Conservation (phyloP, 2,329 filamentous ascomycete species). For the Phialophora verrucosa region DNA sequence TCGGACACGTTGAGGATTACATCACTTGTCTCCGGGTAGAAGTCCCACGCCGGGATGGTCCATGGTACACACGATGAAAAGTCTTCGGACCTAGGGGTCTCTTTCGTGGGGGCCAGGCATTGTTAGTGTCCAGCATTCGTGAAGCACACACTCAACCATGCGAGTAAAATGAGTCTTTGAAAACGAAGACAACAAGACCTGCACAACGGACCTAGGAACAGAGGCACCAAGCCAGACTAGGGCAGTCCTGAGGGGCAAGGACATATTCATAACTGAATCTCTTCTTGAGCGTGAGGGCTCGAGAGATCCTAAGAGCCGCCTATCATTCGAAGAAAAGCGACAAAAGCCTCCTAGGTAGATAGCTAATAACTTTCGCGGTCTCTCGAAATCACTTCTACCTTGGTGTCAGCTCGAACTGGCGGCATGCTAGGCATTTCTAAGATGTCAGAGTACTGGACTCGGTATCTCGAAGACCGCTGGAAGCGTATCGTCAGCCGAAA, state of each 20-base stretch:
- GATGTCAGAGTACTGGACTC: not conserved
- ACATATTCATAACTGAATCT: constrained; percentile 16
- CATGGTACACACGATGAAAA: not conserved
- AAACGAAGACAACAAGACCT: not conserved
- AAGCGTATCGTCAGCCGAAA: not conserved
- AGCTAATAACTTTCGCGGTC: not conserved
- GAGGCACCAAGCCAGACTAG: constrained; percentile 2
- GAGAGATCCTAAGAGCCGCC: not conserved
- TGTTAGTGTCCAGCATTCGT: not conserved
- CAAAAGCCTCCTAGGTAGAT: not conserved
- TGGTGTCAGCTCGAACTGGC: not conserved
- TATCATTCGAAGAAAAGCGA: not conserved
- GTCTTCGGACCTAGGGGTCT: not conserved
- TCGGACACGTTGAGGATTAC: constrained; percentile 14
- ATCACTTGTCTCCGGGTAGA: not conserved
- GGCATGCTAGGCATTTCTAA: not conserved
- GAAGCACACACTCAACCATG: not conserved
- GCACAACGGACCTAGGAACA: not conserved
- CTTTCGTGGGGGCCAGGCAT: not conserved
- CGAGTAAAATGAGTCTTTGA: not conserved
- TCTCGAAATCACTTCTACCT: not conserved
- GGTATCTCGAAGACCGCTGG: not conserved
- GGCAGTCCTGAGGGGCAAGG: not conserved
- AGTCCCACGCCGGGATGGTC: not conserved
- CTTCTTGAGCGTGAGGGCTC: constrained; percentile 2